phyloP scores from a whole-genome alignment of 345 rosid species.

The Aethionema arabicum region DNA sequence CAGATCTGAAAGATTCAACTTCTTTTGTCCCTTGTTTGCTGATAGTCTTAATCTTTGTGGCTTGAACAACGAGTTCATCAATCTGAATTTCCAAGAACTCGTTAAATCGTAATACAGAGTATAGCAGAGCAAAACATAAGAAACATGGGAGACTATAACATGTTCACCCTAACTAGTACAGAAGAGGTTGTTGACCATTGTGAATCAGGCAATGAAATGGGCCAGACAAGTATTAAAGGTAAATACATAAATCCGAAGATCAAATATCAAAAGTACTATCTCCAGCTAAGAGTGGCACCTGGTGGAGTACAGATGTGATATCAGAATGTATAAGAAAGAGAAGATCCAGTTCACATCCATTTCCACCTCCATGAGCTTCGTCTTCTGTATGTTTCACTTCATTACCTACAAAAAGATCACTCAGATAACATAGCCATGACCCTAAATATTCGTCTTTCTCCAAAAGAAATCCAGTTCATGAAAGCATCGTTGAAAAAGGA shows the following conservation, averaged over 20 bases:
- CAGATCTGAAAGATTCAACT: constrained; percentile 52
- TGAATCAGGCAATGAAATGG: background rate
- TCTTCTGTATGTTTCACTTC: constrained; percentile 25
- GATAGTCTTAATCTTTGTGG: constrained; percentile 43
- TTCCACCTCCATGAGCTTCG: constrained; percentile 21
- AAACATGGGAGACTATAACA: no score
- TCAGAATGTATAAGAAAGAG: constrained; percentile 70
- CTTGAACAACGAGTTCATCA: constrained; percentile 79
- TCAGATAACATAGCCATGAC: background rate
- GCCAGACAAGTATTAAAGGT: background rate
- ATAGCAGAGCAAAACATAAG: background rate
- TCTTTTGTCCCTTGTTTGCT: constrained; percentile 54
- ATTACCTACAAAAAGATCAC: constrained; percentile 7
- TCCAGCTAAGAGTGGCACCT: constrained; percentile 38
- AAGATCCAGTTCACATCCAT: constrained; percentile 47
- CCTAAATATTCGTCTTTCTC: background rate
- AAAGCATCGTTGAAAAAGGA: background rate
- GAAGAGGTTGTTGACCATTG: background rate
- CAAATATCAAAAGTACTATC: background rate
- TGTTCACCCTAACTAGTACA: background rate
- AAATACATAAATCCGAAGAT: background rate
- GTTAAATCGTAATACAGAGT: constrained; percentile 4
- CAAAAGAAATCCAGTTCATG: background rate
- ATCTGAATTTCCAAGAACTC: constrained; percentile 44
- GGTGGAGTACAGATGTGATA: constrained; percentile 52